Conservation (phyloP, 208 protist species). For the Wallacemonas sp. region DNA sequence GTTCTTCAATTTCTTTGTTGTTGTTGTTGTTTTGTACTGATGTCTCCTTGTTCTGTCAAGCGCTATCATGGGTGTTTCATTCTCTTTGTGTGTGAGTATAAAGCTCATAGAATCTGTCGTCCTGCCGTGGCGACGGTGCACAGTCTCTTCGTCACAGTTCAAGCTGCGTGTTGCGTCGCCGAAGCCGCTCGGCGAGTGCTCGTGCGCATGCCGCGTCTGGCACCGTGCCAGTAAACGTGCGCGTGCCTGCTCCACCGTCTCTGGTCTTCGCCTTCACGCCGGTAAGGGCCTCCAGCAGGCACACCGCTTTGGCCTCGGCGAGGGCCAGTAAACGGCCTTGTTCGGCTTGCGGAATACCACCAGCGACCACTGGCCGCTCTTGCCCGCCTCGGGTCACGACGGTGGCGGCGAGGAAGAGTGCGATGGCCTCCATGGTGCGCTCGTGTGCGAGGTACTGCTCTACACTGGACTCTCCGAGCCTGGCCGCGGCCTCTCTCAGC, state of each 20-base stretch:
- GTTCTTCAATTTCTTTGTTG: no score
- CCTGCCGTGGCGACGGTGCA: no score
- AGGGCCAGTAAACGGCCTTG: not conserved
- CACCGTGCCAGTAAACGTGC: not conserved
- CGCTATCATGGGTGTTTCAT: no score
- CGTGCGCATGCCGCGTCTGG: constrained; percentile 8
- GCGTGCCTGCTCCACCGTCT: not conserved
- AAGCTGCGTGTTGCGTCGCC: not conserved
- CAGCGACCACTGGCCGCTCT: not conserved
- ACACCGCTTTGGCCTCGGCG: not conserved
- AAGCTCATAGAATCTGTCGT: no score
- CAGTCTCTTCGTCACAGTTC: no score
- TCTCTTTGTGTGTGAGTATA: no score
- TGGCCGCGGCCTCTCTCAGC: not conserved
- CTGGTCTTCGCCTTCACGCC: not conserved
- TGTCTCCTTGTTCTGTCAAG: no score
- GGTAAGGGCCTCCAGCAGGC: not conserved
- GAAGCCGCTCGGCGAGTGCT: not conserved
- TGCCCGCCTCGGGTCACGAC: not conserved
- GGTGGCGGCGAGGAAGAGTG: constrained; percentile 2
- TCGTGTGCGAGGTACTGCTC: constrained; percentile 11
- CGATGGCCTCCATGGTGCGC: not conserved
- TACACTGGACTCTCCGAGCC: not conserved
- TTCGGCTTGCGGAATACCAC: not conserved
- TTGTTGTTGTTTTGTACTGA: no score